A percentile compares a stretch with the other conserved stretches of the same genome.
phyloP scores from a whole-genome alignment of 495 filamentous ascomycete species.

The Terfezia boudieri region DNA sequence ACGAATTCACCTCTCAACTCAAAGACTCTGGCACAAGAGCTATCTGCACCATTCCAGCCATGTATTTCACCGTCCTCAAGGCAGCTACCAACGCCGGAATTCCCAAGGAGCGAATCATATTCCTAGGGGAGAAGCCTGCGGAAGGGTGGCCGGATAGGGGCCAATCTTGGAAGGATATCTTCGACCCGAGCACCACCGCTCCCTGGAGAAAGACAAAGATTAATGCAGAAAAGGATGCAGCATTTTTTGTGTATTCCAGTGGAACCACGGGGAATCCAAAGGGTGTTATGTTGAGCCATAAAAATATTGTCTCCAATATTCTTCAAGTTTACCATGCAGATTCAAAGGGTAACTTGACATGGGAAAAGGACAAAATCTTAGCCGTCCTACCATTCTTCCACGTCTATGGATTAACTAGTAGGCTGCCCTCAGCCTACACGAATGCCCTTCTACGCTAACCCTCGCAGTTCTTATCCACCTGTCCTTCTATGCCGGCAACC shows the following conservation, averaged over 20 bases:
- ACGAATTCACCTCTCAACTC: constrained; percentile 77
- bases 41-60: constrained; percentile 45
- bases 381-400: constrained; percentile 87
- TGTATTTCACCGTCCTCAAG: constrained; percentile 36
- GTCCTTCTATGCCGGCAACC: constrained; percentile 41
- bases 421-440: neutral
- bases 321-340: constrained; percentile 31
- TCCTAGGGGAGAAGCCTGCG: constrained; percentile 51
- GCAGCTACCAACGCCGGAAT: constrained; percentile 51
- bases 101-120: constrained; percentile 39
- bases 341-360: constrained; percentile 29
- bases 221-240: constrained; percentile 34
- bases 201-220: constrained; percentile 23
- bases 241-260: constrained; percentile 57
- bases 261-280: constrained; percentile 89
- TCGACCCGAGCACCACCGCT: constrained; percentile 31
- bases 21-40: constrained; percentile 57
- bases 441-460: constrained; percentile 7
- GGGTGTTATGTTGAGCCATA: constrained; percentile 73
- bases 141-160: constrained; percentile 21
- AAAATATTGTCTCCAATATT: constrained; percentile 57
- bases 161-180: constrained; percentile 41
- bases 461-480: constrained; percentile 38
- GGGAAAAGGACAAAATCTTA: constrained; percentile 46
- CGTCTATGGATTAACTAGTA: constrained; percentile 41